These are phyloP conservation scores for Fusarium hainanense DNA, from an alignment of 2,329 filamentous ascomycete genomes.

Conservation along the genomic window DNA sequence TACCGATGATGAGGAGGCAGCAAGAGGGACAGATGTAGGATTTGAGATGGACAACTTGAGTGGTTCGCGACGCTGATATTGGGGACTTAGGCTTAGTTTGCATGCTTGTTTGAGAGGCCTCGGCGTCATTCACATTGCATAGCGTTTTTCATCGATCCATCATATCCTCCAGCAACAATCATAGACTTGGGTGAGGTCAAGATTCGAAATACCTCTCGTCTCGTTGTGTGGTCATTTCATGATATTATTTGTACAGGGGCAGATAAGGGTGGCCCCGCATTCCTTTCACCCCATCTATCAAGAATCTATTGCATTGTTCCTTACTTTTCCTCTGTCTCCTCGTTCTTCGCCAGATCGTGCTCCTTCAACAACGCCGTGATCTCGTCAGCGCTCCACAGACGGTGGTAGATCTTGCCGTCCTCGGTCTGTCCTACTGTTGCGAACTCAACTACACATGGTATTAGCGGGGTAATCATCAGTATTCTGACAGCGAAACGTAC, in stretches of 20 bases:
- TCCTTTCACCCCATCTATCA: constrained; percentile 45
- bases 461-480: constrained; percentile 22
- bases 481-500: constrained; percentile 62
- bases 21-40: constrained; percentile 53
- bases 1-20: constrained; percentile 65
- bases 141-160: constrained; percentile 9
- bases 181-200: constrained; percentile 26
- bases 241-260: constrained; percentile 49
- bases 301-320: constrained; percentile 42
- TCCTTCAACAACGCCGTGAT: constrained; percentile 94
- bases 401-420: constrained; percentile 97
- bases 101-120: constrained; percentile 19
- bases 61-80: constrained; percentile 43
- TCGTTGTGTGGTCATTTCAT: constrained; percentile 45
- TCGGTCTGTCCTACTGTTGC: constrained; percentile 96
- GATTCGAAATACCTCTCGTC: constrained; percentile 16
- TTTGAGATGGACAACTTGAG: constrained; percentile 50
- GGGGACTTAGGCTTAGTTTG: constrained; percentile 42
- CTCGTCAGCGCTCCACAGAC: constrained; percentile 96
- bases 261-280: constrained; percentile 38
- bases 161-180: not conserved
- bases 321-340: constrained; percentile 75
- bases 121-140: constrained; percentile 21
- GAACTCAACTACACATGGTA: constrained; percentile 80
- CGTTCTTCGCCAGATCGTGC: constrained; percentile 91